Evolutionary conservation across 2,329 filamentous ascomycete genomes (phyloP).

Genomic region (Teratosphaeria zuluensis): DNA sequence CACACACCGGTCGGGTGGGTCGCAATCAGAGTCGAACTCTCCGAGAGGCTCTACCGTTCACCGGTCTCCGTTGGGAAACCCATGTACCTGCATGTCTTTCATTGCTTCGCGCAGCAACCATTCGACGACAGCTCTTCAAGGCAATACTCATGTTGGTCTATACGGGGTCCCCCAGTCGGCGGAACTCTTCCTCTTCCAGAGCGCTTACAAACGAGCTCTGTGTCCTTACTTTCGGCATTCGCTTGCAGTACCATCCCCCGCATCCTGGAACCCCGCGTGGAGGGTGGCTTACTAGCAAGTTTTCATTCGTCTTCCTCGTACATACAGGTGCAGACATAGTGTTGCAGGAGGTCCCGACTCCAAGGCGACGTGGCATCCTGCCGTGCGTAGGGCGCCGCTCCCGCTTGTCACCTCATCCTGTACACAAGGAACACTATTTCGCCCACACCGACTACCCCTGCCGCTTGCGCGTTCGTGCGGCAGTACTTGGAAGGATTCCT

Average conservation of each 20-base stretch:
- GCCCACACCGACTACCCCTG: neutral
- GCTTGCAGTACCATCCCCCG: neutral
- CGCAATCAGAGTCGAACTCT: neutral
- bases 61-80: neutral
- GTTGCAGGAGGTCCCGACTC: neutral
- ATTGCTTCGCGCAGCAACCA: neutral
- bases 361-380: neutral
- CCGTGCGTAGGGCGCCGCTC: too few relatives aligned
- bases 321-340: neutral
- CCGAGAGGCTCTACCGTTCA: neutral
- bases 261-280: neutral
- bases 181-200: neutral
- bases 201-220: neutral
- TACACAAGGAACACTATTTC: too few relatives aligned
- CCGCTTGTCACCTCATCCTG: too few relatives aligned
- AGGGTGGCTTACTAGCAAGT: neutral
- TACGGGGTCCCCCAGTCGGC: neutral
- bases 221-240: neutral
- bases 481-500: neutral
- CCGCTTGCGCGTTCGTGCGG: neutral
- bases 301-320: neutral
- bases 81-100: neutral
- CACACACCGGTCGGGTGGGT: neutral
- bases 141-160: neutral
- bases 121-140: neutral